phyloP scores from a whole-genome alignment of 768 basidiomycete species.

The Tubosaeta sp. region DNA sequence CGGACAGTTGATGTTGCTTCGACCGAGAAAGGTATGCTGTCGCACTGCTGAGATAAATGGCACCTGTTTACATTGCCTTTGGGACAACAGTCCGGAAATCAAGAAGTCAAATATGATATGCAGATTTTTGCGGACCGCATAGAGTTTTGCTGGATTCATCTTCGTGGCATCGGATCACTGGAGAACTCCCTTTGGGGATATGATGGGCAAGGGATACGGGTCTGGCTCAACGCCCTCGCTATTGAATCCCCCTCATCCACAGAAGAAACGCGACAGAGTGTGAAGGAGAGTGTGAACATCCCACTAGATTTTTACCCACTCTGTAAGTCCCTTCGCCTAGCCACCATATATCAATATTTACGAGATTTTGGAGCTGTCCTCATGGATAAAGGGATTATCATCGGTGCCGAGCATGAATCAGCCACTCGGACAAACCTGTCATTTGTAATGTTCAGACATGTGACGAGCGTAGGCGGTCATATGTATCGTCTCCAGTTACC shows the following conservation, averaged over 20 bases:
- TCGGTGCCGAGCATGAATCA: conserved; percentile 89
- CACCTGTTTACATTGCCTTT: background rate
- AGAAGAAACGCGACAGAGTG: conserved; percentile 41
- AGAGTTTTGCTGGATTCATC: conserved; percentile 98
- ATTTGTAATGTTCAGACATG: conserved; percentile 88
- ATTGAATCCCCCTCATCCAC: conserved; percentile 60
- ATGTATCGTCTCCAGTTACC: background rate
- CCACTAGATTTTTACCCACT: conserved; percentile 93
- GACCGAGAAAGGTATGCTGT: conserved; percentile 71
- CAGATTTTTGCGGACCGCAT: conserved; percentile 96
- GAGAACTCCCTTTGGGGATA: conserved; percentile 99
- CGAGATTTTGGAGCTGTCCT: conserved; percentile 64
- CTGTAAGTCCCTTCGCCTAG: conserved; percentile 48
- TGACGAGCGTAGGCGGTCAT: conserved; percentile 67
- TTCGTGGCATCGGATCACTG: conserved; percentile 85
- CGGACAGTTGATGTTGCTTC: conserved; percentile 82
- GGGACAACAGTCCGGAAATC: conserved; percentile 59
- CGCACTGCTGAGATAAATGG: background rate
- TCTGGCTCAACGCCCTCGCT: conserved; percentile 94
- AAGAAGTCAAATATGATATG: conserved; percentile 95
- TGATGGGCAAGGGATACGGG: conserved; percentile 81
- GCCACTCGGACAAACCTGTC: conserved; percentile 70
- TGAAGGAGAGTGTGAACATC: conserved; percentile 92
- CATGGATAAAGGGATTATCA: conserved; percentile 99
- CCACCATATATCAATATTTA: background rate